These are phyloP conservation scores for Gentiana dahurica DNA, from an alignment of 257 asterid genomes.

Conservation along the genomic window DNA sequence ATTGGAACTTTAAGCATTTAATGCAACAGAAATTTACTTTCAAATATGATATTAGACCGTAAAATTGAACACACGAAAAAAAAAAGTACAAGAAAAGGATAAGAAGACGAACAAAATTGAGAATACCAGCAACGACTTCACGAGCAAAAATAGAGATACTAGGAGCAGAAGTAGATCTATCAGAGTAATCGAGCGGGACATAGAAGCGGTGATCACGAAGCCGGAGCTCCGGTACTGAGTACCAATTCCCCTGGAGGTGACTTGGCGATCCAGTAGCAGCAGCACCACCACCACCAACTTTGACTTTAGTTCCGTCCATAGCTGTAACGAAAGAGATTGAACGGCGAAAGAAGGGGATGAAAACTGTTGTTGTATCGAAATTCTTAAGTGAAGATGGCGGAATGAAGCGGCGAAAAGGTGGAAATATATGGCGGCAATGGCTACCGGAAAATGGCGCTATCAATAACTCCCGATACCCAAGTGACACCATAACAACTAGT, in stretches of 20 bases:
- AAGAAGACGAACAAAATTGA: neutral
- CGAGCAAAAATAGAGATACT: conserved; percentile 71
- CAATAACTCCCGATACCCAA: conserved; percentile 19
- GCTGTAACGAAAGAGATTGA: conserved; percentile 24
- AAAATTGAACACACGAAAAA: neutral
- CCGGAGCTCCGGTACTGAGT: conserved; percentile 82
- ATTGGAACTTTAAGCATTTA: too few relatives aligned
- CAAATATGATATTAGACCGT: too few relatives aligned
- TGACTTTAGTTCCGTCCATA: conserved; percentile 13
- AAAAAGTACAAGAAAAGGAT: neutral
- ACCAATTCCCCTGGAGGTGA: conserved; percentile 53
- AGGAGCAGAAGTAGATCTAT: conserved; percentile 19
- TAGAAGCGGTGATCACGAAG: conserved; percentile 76
- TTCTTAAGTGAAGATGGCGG: neutral
- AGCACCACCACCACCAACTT: conserved; percentile 8
- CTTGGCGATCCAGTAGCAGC: conserved; percentile 13
- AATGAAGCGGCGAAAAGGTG: neutral
- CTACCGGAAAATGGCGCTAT: conserved; percentile 34
- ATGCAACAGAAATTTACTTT: too few relatives aligned
- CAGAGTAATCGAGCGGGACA: conserved; percentile 72
- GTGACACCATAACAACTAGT: conserved; percentile 7
- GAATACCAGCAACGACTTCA: conserved; percentile 71
- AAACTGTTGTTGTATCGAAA: neutral
- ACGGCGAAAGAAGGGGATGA: conserved; percentile 19
- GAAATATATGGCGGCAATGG: conserved; percentile 14